Evolutionary conservation across 1,284 basidiomycete species (phyloP).

Genomic region (Ceratobasidium sp.): DNA sequence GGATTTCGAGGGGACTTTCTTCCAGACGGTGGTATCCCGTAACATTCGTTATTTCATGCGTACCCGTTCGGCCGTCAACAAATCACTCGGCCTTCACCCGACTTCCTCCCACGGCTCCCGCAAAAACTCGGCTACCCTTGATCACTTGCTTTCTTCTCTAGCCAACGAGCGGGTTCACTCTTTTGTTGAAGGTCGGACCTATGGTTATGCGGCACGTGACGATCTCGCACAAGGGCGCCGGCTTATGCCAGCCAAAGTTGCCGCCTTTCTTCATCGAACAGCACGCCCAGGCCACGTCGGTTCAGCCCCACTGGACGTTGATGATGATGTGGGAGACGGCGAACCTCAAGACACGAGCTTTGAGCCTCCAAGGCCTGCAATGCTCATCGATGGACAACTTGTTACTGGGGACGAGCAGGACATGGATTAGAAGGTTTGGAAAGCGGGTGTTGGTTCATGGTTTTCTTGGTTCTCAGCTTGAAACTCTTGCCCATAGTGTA

Average conservation of each 20-base stretch:
- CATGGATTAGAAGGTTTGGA: no score
- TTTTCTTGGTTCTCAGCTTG: no score
- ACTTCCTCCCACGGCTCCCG: background rate
- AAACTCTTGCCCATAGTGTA: no score
- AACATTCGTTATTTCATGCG: background rate
- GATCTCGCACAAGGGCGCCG: background rate
- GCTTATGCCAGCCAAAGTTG: background rate
- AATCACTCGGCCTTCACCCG: background rate
- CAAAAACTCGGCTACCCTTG: background rate
- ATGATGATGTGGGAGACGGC: background rate
- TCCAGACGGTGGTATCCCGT: conserved; percentile 1
- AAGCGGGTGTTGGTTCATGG: no score
- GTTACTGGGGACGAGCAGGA: background rate
- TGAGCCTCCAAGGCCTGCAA: background rate
- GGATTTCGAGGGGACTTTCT: conserved; percentile 2
- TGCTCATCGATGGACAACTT: background rate
- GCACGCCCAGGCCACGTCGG: background rate
- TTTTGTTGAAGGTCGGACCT: background rate
- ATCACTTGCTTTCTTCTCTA: background rate
- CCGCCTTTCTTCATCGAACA: background rate
- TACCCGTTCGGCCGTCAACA: background rate
- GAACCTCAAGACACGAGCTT: background rate
- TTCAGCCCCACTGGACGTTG: background rate
- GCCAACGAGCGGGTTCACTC: background rate
- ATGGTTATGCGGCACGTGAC: background rate